phyloP scores from a whole-genome alignment of 305 asterid genomes.

The Ruellia speciosa region DNA sequence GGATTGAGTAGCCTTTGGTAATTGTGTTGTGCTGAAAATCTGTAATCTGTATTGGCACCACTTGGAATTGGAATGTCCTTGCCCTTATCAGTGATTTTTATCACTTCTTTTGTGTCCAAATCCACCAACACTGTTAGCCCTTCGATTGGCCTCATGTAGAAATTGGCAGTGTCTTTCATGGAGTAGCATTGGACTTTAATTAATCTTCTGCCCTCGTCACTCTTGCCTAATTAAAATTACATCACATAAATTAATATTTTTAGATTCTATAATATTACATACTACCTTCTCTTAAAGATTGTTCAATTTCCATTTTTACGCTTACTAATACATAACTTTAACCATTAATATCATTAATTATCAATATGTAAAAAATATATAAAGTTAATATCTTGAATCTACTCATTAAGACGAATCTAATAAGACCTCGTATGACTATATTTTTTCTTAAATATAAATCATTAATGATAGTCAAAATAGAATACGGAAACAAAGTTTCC shows the following conservation, averaged over 20 bases:
- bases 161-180: constrained; percentile 69
- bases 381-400: too few relatives aligned
- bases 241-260: background rate
- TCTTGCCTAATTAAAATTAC: constrained; percentile 34
- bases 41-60: constrained; percentile 74
- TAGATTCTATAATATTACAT: too few relatives aligned
- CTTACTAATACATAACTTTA: too few relatives aligned
- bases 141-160: constrained; percentile 96
- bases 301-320: too few relatives aligned
- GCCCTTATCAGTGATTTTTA: constrained; percentile 57
- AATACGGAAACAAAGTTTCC: too few relatives aligned
- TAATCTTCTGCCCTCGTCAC: constrained; percentile 59
- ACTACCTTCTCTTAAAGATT: too few relatives aligned
- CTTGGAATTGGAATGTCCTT: constrained; percentile 66
- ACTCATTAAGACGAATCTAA: too few relatives aligned
- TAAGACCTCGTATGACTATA: too few relatives aligned
- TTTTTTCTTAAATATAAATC: too few relatives aligned
- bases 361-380: too few relatives aligned
- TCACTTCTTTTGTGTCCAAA: constrained; percentile 58
- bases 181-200: constrained; percentile 76
- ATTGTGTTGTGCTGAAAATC: constrained; percentile 48
- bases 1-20: constrained; percentile 55
- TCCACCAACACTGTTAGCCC: constrained; percentile 78
- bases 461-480: too few relatives aligned
- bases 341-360: too few relatives aligned